Conservation (phyloP, 306 rosid genomes). For the Lathyrus sativus region DNA sequence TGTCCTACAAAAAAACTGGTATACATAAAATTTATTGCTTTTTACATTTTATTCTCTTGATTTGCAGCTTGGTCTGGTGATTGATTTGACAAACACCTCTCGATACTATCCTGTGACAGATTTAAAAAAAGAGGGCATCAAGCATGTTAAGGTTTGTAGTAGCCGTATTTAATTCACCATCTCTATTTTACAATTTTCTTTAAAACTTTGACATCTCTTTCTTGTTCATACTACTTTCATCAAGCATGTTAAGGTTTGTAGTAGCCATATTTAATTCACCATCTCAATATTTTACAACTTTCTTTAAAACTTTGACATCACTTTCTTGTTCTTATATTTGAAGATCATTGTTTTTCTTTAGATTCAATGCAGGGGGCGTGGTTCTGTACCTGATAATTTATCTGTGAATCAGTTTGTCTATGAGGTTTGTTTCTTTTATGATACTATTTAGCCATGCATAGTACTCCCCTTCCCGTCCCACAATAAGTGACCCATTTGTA, state of each 20-base stretch:
- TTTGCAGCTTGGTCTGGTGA: conserved; percentile 97
- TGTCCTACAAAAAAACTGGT: conserved; percentile 8
- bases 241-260: conserved; percentile 86
- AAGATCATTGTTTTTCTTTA: conserved; percentile 49
- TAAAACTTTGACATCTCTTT: conserved; percentile 24
- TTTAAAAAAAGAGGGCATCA: conserved; percentile 92
- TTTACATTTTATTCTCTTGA: conserved; percentile 37
- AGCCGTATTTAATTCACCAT: conserved; percentile 29
- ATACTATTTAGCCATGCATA: conserved; percentile 22
- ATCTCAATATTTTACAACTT: conserved; percentile 21
- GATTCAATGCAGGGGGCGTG: conserved; percentile 96
- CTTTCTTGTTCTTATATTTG: conserved; percentile 33
- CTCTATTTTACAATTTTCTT: conserved; percentile 19
- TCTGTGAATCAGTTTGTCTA: conserved; percentile 87
- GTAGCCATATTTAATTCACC: conserved; percentile 25
- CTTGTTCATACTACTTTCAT: conserved; percentile 53
- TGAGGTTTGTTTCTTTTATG: conserved; percentile 62
- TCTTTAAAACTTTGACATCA: conserved; percentile 23
- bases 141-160: conserved; percentile 81
- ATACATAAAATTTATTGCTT: conserved; percentile 13
- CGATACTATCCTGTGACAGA: conserved; percentile 85
- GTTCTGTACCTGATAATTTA: conserved; percentile 85
- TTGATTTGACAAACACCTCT: conserved; percentile 90
- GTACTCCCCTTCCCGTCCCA: no score
- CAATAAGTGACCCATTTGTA: no score